Percentiles rank a stretch among this genome's conserved stretches.
Conservation (phyloP, 805 yeast species). For the Yarrowia divulgata region DNA sequence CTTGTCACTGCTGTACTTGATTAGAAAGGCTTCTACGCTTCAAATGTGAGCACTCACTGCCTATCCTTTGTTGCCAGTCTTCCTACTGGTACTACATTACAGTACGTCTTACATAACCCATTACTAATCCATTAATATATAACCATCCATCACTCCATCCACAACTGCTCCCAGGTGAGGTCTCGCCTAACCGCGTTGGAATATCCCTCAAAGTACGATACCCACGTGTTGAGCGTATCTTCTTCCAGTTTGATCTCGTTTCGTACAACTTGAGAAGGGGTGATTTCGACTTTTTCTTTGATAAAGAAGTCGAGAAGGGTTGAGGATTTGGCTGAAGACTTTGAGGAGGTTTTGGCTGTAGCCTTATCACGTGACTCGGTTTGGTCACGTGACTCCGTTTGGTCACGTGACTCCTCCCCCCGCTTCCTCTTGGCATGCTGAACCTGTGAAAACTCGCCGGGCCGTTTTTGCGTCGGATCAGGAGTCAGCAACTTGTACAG, state of each 20-base stretch:
- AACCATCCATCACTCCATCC: constrained; percentile 59
- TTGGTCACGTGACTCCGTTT: too few species aligned
- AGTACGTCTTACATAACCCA: background rate
- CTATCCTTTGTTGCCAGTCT: too few species aligned
- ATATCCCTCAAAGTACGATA: constrained; percentile 90
- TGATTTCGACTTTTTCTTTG: constrained; percentile 9
- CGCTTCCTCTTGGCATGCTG: background rate
- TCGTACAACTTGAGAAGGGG: background rate
- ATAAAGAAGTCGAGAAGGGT: constrained; percentile 15
- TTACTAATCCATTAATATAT: background rate
- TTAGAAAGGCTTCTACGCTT: too few species aligned
- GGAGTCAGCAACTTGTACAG: constrained; percentile 8
- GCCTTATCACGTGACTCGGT: too few species aligned
- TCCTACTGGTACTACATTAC: too few species aligned
- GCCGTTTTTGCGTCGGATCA: constrained; percentile 13
- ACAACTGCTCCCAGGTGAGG: constrained; percentile 72
- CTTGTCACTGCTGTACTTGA: too few species aligned
- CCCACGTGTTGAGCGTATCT: constrained; percentile 61
- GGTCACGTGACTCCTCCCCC: background rate
- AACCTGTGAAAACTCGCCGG: constrained; percentile 24
- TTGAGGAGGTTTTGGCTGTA: background rate
- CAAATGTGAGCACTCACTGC: too few species aligned
- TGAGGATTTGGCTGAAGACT: background rate
- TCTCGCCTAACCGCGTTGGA: constrained; percentile 89
- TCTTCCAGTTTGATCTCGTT: background rate